phyloP scores from a whole-genome alignment of 345 rosid species.

The Draba incana region DNA sequence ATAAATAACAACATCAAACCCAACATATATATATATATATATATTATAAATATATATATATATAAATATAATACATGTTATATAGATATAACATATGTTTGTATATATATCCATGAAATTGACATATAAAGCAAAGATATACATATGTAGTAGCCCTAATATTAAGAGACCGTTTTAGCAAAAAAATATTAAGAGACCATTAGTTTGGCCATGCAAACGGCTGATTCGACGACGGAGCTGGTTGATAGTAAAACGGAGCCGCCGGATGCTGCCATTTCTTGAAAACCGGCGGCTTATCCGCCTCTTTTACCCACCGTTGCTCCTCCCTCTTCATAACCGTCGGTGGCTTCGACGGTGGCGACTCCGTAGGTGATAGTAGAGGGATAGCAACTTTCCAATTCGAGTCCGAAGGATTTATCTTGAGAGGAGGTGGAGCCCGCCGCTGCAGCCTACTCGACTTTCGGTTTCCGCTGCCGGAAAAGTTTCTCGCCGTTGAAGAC shows the following conservation, averaged over 20 bases:
- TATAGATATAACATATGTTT: background rate
- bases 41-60: too few species aligned
- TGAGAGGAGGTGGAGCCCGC: slow-evolving; percentile 72
- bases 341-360: slow-evolving; percentile 58
- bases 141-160: slow-evolving; percentile 21
- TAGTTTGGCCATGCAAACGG: slow-evolving; percentile 53
- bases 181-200: slow-evolving; percentile 9
- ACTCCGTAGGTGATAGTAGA: slow-evolving; percentile 76
- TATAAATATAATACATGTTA: background rate
- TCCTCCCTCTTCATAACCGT: slow-evolving; percentile 32
- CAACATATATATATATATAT: background rate
- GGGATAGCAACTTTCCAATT: slow-evolving; percentile 91
- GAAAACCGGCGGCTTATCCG: slow-evolving; percentile 50
- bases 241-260: slow-evolving; percentile 70
- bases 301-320: slow-evolving; percentile 43
- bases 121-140: slow-evolving; percentile 3
- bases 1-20: background rate
- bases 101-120: slow-evolving; percentile 7
- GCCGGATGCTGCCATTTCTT: slow-evolving; percentile 98
- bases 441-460: slow-evolving; percentile 72
- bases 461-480: slow-evolving; percentile 20
- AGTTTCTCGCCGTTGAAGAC: slow-evolving; percentile 38
- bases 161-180: background rate
- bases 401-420: slow-evolving; percentile 53
- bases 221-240: slow-evolving; percentile 47